These are phyloP conservation scores for Trichosporon sp. DNA, from an alignment of 1,284 basidiomycete species.

Conservation along the genomic window DNA sequence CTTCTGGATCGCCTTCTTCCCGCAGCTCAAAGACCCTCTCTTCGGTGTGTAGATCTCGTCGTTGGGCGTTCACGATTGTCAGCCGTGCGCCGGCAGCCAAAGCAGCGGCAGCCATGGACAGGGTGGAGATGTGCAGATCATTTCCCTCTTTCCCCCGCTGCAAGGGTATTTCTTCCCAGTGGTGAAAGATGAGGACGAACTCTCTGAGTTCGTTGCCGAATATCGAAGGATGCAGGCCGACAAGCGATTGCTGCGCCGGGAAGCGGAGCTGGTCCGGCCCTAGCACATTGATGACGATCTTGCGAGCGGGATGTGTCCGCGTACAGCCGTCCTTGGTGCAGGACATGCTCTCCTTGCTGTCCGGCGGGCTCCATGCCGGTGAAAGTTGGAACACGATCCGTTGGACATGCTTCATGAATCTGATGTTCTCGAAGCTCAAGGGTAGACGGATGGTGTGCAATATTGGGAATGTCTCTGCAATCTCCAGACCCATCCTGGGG, in stretches of 20 bases:
- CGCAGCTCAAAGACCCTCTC: not conserved
- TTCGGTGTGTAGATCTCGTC: not conserved
- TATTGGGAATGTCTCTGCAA: not conserved
- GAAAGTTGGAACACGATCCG: not conserved
- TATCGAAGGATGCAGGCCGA: not conserved
- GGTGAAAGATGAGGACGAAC: not conserved
- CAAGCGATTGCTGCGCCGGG: not conserved
- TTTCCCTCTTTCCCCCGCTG: not conserved
- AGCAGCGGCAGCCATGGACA: not conserved
- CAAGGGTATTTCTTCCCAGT: not conserved
- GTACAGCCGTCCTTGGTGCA: too few relatives aligned
- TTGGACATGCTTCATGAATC: not conserved
- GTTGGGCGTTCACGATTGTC: not conserved
- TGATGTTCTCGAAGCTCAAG: not conserved
- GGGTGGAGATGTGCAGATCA: not conserved
- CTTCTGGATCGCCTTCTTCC: not conserved
- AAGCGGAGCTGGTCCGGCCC: not conserved
- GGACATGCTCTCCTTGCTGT: too few relatives aligned
- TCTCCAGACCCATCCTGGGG: not conserved
- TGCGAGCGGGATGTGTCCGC: not conserved
- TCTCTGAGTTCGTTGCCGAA: not conserved
- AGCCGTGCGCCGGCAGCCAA: not conserved
- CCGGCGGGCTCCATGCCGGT: not conserved
- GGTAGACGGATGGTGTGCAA: not conserved
- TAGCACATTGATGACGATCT: not conserved